These are phyloP conservation scores for Candida freyschussii DNA, from an alignment of 1,139 yeast genomes.

Conservation along the genomic window DNA sequence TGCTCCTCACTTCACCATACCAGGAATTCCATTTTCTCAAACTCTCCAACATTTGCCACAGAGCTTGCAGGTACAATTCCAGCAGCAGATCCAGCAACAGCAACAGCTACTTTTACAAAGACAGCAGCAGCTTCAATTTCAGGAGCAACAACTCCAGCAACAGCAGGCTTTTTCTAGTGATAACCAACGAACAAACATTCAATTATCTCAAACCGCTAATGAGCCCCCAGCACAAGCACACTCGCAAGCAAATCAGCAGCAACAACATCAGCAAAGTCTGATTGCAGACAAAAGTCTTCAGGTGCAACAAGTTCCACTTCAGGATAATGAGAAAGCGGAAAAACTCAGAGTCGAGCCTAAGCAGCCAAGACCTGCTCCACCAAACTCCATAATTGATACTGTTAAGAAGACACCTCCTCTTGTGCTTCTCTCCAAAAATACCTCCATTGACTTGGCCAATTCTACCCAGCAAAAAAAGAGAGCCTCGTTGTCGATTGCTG, in stretches of 20 bases:
- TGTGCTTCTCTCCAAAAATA: conserved; percentile 22
- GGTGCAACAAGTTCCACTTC: background rate
- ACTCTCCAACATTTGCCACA: conserved; percentile 18
- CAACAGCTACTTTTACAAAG: conserved; percentile 15
- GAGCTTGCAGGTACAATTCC: conserved; percentile 21
- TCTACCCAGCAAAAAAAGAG: conserved; percentile 22
- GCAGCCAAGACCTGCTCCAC: conserved; percentile 22
- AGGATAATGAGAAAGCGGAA: too few relatives aligned
- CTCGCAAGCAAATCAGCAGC: conserved; percentile 2
- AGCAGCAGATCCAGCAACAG: conserved; percentile 21
- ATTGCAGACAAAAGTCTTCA: too few relatives aligned
- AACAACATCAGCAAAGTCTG: too few relatives aligned
- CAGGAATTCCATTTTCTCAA: conserved; percentile 19
- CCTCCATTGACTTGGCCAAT: conserved; percentile 23
- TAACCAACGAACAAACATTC: conserved; percentile 1
- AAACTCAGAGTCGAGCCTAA: conserved; percentile 10
- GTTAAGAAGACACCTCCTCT: conserved; percentile 21
- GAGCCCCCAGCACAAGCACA: conserved; percentile 3
- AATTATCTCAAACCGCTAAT: conserved; percentile 1
- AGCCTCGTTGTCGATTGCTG: conserved; percentile 49
- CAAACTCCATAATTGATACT: conserved; percentile 19
- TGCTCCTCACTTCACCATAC: conserved; percentile 18
- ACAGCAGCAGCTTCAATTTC: conserved; percentile 10
- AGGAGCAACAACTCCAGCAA: conserved; percentile 6
- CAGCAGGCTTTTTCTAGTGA: too few relatives aligned